Percentiles rank a stretch among this genome's conserved stretches.
Evolutionary conservation across 805 yeast species (phyloP).

Genomic region (Candida wancherniae): DNA sequence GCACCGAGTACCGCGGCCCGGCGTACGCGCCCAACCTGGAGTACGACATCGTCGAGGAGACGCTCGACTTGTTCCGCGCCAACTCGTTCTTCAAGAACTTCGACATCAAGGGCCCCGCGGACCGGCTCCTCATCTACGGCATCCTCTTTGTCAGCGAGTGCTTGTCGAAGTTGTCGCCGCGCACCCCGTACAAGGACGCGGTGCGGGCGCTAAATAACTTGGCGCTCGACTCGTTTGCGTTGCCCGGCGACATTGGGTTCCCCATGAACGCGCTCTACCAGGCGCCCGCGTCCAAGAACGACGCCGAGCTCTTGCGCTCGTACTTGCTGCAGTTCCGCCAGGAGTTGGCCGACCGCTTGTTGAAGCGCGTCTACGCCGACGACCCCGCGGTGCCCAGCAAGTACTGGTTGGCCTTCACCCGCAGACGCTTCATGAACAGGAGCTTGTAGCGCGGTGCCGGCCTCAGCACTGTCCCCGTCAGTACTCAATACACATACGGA

Average conservation of each 20-base stretch:
- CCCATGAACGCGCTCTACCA: slow-evolving; percentile 79
- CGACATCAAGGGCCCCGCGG: slow-evolving; percentile 94
- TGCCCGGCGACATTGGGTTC: slow-evolving; percentile 95
- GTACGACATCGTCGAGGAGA: slow-evolving; percentile 90
- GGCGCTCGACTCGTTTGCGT: slow-evolving; percentile 79
- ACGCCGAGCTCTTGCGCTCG: slow-evolving; percentile 71
- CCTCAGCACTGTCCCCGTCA: background rate
- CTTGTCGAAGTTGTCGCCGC: slow-evolving; percentile 53
- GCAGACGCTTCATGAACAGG: slow-evolving; percentile 94
- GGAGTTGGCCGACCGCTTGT: slow-evolving; percentile 78
- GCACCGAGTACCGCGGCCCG: slow-evolving; percentile 85
- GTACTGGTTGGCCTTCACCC: slow-evolving; percentile 93
- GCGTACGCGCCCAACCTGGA: slow-evolving; percentile 67
- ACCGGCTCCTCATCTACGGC: slow-evolving; percentile 89
- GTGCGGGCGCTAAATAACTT: slow-evolving; percentile 69
- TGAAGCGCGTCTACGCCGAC: slow-evolving; percentile 65
- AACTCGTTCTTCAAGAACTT: slow-evolving; percentile 95
- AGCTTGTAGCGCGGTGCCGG: slow-evolving; percentile 40
- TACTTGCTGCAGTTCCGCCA: slow-evolving; percentile 93
- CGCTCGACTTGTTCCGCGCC: slow-evolving; percentile 87
- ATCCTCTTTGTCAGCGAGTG: slow-evolving; percentile 86
- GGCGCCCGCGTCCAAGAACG: slow-evolving; percentile 70
- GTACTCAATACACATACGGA: slow-evolving; percentile 20
- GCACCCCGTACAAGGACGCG: slow-evolving; percentile 54
- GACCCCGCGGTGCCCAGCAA: slow-evolving; percentile 67